Percentiles rank a stretch among this genome's conserved stretches.
Conservation (phyloP, 139 green algal species). For the Dunaliella primolecta region DNA sequence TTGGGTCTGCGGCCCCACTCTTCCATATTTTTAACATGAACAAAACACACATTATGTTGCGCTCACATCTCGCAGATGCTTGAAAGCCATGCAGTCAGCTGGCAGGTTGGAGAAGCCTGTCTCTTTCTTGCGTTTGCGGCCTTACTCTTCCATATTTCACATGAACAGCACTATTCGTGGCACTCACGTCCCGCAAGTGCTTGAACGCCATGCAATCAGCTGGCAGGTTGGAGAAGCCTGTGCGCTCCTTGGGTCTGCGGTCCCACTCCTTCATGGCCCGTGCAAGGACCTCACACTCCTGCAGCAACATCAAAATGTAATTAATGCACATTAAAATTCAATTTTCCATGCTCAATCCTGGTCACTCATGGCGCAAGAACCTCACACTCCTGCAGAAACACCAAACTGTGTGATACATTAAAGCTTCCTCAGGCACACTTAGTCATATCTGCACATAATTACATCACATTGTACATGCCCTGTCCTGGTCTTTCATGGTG, state of each 20-base stretch:
- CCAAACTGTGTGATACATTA: no score
- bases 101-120: constrained; percentile 62
- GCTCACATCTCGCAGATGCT: constrained; percentile 76
- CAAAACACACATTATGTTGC: no score
- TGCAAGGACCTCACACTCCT: constrained; percentile 57
- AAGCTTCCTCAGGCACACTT: no score
- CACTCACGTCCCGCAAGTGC: constrained; percentile 71
- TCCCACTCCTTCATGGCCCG: constrained; percentile 79
- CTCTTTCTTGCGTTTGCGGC: constrained; percentile 46
- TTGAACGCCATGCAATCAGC: constrained; percentile 83
- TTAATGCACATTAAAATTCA: not conserved
- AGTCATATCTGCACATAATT: no score
- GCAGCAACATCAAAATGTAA: no score
- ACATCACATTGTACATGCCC: no score
- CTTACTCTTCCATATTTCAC: constrained; percentile 83
- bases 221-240: constrained; percentile 61
- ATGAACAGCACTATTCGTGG: no score
- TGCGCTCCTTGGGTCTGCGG: constrained; percentile 41
- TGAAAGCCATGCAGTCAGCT: constrained; percentile 79
- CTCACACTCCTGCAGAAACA: constrained; percentile 47
- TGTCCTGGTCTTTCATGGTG: constrained; percentile 79
- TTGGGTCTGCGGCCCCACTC: constrained; percentile 65
- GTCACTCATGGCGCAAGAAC: constrained; percentile 77
- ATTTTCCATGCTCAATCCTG: no score
- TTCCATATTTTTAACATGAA: no score